Conservation (phyloP, 345 rosid genomes). For the Aethionema arabicum region DNA sequence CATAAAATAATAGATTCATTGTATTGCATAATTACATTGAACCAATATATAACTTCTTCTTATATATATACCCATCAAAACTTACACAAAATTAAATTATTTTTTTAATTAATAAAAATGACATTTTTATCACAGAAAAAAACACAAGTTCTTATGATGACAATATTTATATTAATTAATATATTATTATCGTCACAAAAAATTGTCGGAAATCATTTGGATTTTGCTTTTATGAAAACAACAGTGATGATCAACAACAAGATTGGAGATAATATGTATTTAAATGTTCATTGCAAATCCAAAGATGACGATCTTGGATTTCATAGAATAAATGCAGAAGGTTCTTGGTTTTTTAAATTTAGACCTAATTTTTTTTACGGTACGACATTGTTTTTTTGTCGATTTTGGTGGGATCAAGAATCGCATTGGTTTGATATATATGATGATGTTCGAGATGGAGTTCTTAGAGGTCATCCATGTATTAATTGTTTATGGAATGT, state of each 20-base stretch:
- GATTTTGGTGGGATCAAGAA: constrained; percentile 24
- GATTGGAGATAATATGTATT: constrained; percentile 26
- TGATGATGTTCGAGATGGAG: constrained; percentile 25
- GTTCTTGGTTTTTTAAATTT: constrained; percentile 20
- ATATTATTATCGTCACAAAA: too few species aligned
- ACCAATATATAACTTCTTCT: too few species aligned
- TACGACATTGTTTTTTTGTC: constrained; percentile 20
- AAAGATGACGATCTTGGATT: constrained; percentile 23
- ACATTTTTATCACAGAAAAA: neutral
- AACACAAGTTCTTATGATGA: constrained; percentile 14
- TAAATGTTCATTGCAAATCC: constrained; percentile 30
- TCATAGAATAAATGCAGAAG: constrained; percentile 2
- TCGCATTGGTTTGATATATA: constrained; percentile 28
- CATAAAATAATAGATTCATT: too few species aligned
- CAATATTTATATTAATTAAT: constrained; percentile 16
- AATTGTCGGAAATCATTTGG: too few species aligned
- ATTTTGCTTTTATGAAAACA: neutral
- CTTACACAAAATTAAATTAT: too few species aligned
- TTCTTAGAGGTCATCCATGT: constrained; percentile 18
- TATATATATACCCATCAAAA: too few species aligned
- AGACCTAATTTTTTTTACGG: constrained; percentile 22
- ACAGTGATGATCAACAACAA: constrained; percentile 28
- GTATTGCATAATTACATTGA: too few species aligned
- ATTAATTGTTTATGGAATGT: constrained; percentile 31
- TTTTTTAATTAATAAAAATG: constrained; percentile 9